Percentiles rank a stretch among this genome's conserved stretches.
These are phyloP conservation scores for Pichia sp. DNA, from an alignment of 1,139 yeast genomes.

Conservation along the genomic window DNA sequence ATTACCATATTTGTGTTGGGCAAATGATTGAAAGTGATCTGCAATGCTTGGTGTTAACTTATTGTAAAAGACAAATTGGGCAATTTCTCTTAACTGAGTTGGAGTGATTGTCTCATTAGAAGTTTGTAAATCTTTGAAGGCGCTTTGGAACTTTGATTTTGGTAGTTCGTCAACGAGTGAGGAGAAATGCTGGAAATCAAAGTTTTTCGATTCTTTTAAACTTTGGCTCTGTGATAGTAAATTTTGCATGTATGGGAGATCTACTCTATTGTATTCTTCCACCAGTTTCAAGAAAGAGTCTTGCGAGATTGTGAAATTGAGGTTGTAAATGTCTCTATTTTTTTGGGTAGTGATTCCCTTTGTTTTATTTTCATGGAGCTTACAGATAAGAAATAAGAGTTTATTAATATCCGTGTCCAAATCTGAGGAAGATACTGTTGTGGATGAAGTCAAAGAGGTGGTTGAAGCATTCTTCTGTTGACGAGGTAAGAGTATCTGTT, in stretches of 20 bases:
- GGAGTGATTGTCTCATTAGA: conserved; percentile 17
- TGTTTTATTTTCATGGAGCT: conserved; percentile 29
- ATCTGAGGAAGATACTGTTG: conserved; percentile 1
- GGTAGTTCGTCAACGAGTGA: conserved; percentile 22
- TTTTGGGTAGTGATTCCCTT: background rate
- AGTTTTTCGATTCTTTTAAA: background rate
- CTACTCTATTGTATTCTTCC: conserved; percentile 5
- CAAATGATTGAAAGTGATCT: conserved; percentile 21
- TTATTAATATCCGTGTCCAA: conserved; percentile 42
- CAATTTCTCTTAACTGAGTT: conserved; percentile 27
- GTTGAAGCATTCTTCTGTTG: background rate
- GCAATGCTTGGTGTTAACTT: conserved; percentile 24
- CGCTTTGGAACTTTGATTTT: conserved; percentile 20
- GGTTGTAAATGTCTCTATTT: conserved; percentile 19
- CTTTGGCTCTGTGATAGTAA: conserved; percentile 12
- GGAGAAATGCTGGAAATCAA: conserved; percentile 31
- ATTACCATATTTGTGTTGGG: conserved; percentile 18
- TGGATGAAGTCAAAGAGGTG: background rate
- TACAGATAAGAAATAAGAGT: conserved; percentile 32
- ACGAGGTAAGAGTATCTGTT: conserved; percentile 37
- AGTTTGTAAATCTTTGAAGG: conserved; percentile 12
- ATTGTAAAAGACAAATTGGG: conserved; percentile 28
- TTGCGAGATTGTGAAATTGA: conserved; percentile 4
- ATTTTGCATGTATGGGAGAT: conserved; percentile 11
- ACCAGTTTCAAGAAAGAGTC: conserved; percentile 4